Percentiles rank a stretch among this genome's conserved stretches.
Evolutionary conservation across 2,329 filamentous ascomycete species (phyloP).

Genomic region (Curvularia verruculosa): DNA sequence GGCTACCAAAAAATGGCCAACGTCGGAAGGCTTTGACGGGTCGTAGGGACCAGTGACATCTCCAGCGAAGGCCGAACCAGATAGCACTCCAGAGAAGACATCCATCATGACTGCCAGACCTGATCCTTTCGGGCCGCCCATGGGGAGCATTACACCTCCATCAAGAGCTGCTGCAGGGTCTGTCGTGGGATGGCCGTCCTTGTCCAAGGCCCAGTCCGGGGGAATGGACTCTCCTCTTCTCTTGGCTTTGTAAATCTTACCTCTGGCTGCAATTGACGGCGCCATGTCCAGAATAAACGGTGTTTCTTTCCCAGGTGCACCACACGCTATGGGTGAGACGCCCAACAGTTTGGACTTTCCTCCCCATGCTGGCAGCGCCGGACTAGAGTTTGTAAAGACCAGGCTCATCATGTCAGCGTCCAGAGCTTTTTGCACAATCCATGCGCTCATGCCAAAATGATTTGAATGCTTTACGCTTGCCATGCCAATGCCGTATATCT

Average conservation of each 20-base stretch:
- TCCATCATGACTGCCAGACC: conserved; percentile 86
- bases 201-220: conserved; percentile 75
- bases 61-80: conserved; percentile 78
- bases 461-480: conserved; percentile 77
- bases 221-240: conserved; percentile 72
- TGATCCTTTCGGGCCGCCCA: conserved; percentile 83
- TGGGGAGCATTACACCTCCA: conserved; percentile 73
- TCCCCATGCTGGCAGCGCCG: conserved; percentile 74
- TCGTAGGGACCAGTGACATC: conserved; percentile 80
- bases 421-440: conserved; percentile 77
- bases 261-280: conserved; percentile 69
- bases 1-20: conserved; percentile 70
- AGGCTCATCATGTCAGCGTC: conserved; percentile 68
- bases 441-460: conserved; percentile 84
- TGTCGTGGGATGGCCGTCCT: conserved; percentile 69
- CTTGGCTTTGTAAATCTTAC: conserved; percentile 74
- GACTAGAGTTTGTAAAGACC: conserved; percentile 67
- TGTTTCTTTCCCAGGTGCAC: conserved; percentile 66
- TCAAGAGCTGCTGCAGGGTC: conserved; percentile 73
- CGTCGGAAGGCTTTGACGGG: conserved; percentile 68
- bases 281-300: conserved; percentile 79
- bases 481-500: conserved; percentile 73
- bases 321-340: conserved; percentile 75
- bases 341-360: conserved; percentile 72
- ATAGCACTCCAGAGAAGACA: conserved; percentile 80